Evolutionary conservation across 75 land plant species (phyloP).

Genomic region (Azolla pinnata): DNA sequence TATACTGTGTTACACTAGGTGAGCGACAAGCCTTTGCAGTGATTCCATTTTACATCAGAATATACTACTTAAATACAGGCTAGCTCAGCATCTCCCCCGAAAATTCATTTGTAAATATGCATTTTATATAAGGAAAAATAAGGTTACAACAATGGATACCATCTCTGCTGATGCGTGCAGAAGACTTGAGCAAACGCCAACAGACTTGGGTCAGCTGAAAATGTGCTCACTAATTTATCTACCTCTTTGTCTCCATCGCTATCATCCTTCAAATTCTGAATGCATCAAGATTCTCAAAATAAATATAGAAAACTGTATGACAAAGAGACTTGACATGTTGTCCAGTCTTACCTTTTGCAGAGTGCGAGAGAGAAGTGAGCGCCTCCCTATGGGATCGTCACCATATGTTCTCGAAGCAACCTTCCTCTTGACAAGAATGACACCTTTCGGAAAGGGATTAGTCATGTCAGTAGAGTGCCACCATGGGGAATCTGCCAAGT

Average conservation of each 20-base stretch:
- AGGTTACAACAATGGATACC: too few relatives aligned
- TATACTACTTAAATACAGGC: too few relatives aligned
- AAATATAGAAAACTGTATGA: not conserved
- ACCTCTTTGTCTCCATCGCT: constrained; percentile 23
- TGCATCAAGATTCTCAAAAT: not conserved
- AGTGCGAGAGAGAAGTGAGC: constrained; percentile 80
- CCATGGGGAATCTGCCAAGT: constrained; percentile 61
- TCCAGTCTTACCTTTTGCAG: constrained; percentile 65
- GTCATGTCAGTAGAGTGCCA: constrained; percentile 57
- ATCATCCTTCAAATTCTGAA: not conserved
- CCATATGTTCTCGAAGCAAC: constrained; percentile 91
- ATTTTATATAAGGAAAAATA: too few relatives aligned
- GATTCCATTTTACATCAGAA: not conserved
- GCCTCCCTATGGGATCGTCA: constrained; percentile 94
- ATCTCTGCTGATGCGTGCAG: constrained; percentile 16
- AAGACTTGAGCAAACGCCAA: constrained; percentile 88
- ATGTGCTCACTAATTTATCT: constrained; percentile 83
- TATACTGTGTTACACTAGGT: not conserved
- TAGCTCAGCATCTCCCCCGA: too few relatives aligned
- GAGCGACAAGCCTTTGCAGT: not conserved
- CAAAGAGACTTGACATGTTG: too few relatives aligned
- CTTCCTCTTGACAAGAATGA: constrained; percentile 79
- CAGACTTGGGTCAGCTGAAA: constrained; percentile 95
- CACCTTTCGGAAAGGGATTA: constrained; percentile 73
- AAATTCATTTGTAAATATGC: too few relatives aligned